Percentiles rank a stretch among this genome's conserved stretches.
phyloP scores from a whole-genome alignment of 345 rosid genomes.

The Pistacia atlantica region DNA sequence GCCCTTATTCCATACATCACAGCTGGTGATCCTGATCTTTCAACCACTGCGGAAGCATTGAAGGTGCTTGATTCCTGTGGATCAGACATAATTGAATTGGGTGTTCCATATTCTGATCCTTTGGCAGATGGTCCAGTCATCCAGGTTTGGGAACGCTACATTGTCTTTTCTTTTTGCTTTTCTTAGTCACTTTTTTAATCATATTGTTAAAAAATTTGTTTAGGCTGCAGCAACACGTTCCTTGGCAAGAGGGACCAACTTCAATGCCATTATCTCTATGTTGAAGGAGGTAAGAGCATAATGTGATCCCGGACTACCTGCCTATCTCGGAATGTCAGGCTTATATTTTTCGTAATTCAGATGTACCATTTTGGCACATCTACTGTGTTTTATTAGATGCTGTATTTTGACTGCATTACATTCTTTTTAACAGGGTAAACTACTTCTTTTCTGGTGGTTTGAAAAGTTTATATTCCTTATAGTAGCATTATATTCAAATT shows the following conservation, averaged over 20 bases:
- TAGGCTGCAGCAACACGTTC: conserved; percentile 96
- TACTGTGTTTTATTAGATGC: not conserved
- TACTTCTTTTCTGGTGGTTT: not conserved
- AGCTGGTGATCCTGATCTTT: conserved; percentile 97
- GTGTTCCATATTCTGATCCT: conserved; percentile 93
- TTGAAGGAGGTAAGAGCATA: conserved; percentile 65
- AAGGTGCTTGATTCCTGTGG: conserved; percentile 81
- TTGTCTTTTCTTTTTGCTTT: not conserved
- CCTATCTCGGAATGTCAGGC: not conserved
- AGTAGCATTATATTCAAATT: not conserved
- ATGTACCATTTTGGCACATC: not conserved
- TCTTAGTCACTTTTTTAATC: not conserved
- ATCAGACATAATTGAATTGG: conserved; percentile 80
- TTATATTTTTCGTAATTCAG: not conserved
- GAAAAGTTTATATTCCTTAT: not conserved
- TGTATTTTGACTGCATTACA: not conserved
- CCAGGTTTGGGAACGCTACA: conserved; percentile 53
- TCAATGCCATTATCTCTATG: conserved; percentile 66
- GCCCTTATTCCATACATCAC: conserved; percentile 89
- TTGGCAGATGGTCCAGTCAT: conserved; percentile 92
- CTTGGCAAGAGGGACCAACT: conserved; percentile 73
- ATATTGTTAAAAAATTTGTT: conserved; percentile 12
- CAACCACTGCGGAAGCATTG: conserved; percentile 84
- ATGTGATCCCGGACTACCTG: not conserved
- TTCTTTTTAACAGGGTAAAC: conserved; percentile 2